Evolutionary conservation across 208 protist species (phyloP), one percentile per base, ranked within the genome.

Genomic region (Naegleria gruberi): DNA sequence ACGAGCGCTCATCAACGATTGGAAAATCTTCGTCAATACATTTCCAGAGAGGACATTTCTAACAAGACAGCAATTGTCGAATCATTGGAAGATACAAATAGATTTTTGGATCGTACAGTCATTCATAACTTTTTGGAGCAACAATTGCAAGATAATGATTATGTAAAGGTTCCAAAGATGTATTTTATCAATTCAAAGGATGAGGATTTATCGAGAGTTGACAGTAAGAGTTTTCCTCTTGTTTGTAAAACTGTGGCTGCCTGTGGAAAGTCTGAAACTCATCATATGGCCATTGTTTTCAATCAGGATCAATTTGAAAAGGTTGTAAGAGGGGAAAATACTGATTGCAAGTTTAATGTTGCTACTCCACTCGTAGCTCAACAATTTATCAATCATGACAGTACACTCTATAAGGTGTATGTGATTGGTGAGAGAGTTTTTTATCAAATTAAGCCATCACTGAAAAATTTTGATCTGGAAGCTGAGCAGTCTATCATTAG

Each of bases 281-380:
- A 87, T 55, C 23, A 87, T 5, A 87, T 87, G 83, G 41, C 83
- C 5, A 87, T 87, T n/a, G 83, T 87, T 15, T 87, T 87, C 37
- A 87, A 87, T 40, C 4, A 41, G 0, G n/a, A 45, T 17, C 41
- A 87, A 41, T 87, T 87, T 6, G 15, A 42, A 41, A 8, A 55
- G 26, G 83, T 41, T 19, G 15, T 87, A 26, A 30, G 30, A 3
- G 51, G 51, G 0, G 51, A 65, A 3, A 19, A 65, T 23, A 46
- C 42, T 2, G 30, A 82, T 40, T 41, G 7, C 8, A 83, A 40
- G 43, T 5, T n/a, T 8, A 44, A 83, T 34, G 42, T 55, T 40
- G 12, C 83, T 55, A 30, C 42, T 23, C 83, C 83, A 15, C 8
- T 87, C 6, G 30, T 87, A 41, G 83, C 44, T 55, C 83, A 87